phyloP scores from a whole-genome alignment of 495 filamentous ascomycete genomes.

The Sporormia fimetaria region DNA sequence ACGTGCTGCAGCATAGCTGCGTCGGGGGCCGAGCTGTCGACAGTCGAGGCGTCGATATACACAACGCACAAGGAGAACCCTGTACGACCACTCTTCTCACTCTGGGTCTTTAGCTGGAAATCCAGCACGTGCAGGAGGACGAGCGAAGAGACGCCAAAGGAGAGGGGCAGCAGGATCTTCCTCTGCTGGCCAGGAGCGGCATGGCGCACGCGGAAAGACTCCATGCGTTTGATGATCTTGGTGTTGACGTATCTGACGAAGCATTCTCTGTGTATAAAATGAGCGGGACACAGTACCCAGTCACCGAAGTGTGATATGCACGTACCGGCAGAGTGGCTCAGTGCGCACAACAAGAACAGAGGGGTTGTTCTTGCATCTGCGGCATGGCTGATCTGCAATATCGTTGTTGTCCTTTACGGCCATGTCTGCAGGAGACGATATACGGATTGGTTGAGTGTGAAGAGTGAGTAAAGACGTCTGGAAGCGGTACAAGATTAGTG shows the following conservation, averaged over 20 bases:
- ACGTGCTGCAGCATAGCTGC: conserved; percentile 23
- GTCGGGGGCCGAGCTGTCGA: conserved; percentile 2
- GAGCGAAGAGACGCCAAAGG: conserved; percentile 73
- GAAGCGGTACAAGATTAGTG: no score
- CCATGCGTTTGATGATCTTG: conserved; percentile 72
- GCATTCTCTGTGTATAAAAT: conserved; percentile 47
- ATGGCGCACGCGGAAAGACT: conserved; percentile 43
- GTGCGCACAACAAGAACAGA: conserved; percentile 28
- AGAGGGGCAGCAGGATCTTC: conserved; percentile 64
- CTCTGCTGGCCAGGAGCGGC: conserved; percentile 32
- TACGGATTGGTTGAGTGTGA: not conserved
- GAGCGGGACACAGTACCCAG: not conserved
- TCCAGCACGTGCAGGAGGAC: conserved; percentile 65
- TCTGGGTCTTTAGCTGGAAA: conserved; percentile 50
- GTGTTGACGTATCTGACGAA: conserved; percentile 61
- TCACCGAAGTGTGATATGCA: not conserved
- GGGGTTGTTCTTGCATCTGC: conserved; percentile 24
- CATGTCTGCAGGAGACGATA: conserved; percentile 10
- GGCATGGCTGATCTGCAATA: conserved; percentile 19
- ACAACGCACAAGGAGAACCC: conserved; percentile 58
- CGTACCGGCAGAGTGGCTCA: conserved; percentile 32
- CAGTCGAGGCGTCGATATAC: conserved; percentile 46
- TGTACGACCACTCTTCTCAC: conserved; percentile 41
- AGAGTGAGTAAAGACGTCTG: not conserved
- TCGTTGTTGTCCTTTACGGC: conserved; percentile 12